Evolutionary conservation across 768 basidiomycete species (phyloP), one percentile per base, ranked within the genome.

Genomic region (Hypsizygus marmoreus): DNA sequence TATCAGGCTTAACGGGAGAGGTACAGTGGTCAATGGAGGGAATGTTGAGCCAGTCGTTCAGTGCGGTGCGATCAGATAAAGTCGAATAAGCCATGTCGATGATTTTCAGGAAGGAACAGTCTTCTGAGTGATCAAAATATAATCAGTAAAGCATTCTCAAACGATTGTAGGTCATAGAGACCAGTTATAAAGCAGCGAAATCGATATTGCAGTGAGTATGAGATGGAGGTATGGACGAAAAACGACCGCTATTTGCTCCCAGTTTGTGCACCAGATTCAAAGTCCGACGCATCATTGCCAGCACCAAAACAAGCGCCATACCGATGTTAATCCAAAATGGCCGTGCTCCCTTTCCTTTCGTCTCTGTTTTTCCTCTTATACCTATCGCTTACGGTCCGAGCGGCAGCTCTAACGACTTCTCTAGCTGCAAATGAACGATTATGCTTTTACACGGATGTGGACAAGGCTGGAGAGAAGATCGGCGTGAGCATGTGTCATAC

Each of bases 401-500:
- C 80, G 10, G 79, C 87, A 0, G 89, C 92, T 1, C 68, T 95
- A 30, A 93, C 92, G 6, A 94, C 91, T 2, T 66, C 82, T 16
- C 83, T 93, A 51, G 68, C 78, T 12, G 81, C 90, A 1, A 92
- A 91, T 55, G 87, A 91, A 58, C 76, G 88, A 26, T 65, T 88
- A 56, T 99, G 97, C 68, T 98, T 97, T 69, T 97, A 90, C 58
- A 91, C 93, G 5, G 91, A 95, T 62, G 95, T 95, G 16, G 97
- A 99, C 74, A 95, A 95, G 74, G 83, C 80, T 1, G 91, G 91
- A 45, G 88, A 93, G 74, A 95, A 93, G 77, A 83, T 94, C 54
- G 86, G 90, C 39, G 89, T 88, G 67, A 54, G 85, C 43, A 16
- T 14, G 13, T 35, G 28, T 33, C 35, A 39, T 10, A 19, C 33